Percentiles rank a stretch among this genome's conserved stretches.
Conservation (phyloP, 2,329 filamentous ascomycete genomes). For the Penicillium sclerotigenum region DNA sequence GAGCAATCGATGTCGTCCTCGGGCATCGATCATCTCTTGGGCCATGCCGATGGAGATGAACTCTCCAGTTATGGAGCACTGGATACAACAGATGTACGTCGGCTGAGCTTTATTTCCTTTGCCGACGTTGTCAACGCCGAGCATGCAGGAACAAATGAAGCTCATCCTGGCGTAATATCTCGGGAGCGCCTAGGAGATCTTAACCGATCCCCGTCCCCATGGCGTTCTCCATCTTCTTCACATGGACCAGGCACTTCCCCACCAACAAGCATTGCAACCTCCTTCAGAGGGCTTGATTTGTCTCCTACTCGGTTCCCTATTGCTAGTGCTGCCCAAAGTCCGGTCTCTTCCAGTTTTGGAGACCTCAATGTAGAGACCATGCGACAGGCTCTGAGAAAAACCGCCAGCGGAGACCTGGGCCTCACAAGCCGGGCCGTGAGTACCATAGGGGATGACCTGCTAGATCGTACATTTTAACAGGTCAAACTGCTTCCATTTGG, state of each 20-base stretch:
- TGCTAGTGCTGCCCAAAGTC: constrained; percentile 51
- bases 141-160: constrained; percentile 46
- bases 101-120: constrained; percentile 93
- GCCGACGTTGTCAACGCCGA: constrained; percentile 85
- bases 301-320: constrained; percentile 64
- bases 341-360: constrained; percentile 50
- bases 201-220: constrained; percentile 74
- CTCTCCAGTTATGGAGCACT: constrained; percentile 72
- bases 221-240: constrained; percentile 74
- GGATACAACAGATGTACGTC: constrained; percentile 73
- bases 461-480: constrained; percentile 28
- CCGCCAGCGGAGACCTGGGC: constrained; percentile 74
- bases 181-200: constrained; percentile 11
- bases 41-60: constrained; percentile 53
- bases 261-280: constrained; percentile 71
- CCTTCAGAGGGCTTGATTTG: constrained; percentile 70
- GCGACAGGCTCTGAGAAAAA: constrained; percentile 81
- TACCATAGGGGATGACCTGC: constrained; percentile 32
- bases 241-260: constrained; percentile 67
- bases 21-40: constrained; percentile 46
- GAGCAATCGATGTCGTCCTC: constrained; percentile 38
- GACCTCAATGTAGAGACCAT: constrained; percentile 92
- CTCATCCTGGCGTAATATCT: constrained; percentile 15
- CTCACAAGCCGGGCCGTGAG: constrained; percentile 35
- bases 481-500: background rate